Conservation (phyloP, 306 rosid species). For the Nissolia schottii region DNA sequence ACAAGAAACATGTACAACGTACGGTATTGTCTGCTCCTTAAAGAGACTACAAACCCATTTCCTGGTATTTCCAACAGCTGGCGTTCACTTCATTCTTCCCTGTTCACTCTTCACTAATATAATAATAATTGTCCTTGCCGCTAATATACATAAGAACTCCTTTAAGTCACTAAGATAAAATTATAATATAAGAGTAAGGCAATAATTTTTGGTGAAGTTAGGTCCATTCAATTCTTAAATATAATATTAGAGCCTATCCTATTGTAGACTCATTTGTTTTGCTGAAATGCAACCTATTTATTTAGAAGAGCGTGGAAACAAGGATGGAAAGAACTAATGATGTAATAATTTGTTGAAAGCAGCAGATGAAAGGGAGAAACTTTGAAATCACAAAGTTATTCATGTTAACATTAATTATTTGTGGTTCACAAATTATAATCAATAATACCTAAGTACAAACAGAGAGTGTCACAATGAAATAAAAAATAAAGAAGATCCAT, state of each 20-base stretch:
- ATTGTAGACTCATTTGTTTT: no score
- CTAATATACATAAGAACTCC: neutral
- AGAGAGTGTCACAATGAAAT: neutral
- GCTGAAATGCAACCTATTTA: no score
- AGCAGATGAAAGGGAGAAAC: neutral
- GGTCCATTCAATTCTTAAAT: no score
- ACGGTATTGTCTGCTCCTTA: constrained; percentile 21
- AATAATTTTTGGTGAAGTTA: no score
- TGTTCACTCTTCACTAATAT: neutral
- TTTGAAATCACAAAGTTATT: neutral
- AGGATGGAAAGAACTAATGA: neutral
- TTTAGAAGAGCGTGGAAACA: no score
- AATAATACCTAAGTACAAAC: constrained; percentile 12
- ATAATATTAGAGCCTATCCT: no score
- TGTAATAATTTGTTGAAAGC: neutral
- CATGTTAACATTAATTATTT: neutral
- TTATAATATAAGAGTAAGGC: no score
- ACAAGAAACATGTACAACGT: constrained; percentile 21
- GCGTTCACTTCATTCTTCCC: neutral
- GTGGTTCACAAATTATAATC: constrained; percentile 12
- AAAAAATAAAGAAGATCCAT: neutral
- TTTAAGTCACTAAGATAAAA: no score
- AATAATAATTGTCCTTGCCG: no score
- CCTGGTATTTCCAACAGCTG: constrained; percentile 40
- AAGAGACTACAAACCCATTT: constrained; percentile 39